phyloP scores from a whole-genome alignment of 768 basidiomycete species.

The Chiua virens region DNA sequence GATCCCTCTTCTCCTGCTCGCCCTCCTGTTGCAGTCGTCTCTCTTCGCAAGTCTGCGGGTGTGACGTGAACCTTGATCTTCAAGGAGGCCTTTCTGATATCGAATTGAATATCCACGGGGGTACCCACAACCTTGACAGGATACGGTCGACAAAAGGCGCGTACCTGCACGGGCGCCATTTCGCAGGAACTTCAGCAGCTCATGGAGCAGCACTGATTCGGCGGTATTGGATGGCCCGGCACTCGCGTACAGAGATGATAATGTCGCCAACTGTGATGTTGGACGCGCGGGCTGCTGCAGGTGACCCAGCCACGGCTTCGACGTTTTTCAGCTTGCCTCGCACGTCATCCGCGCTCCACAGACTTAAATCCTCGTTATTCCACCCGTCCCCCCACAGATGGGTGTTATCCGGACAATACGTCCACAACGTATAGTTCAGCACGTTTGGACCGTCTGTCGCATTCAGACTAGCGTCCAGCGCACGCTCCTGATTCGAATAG shows the following conservation, averaged over 20 bases:
- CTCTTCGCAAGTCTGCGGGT: conserved; percentile 47
- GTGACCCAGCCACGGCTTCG: background rate
- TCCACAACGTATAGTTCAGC: conserved; percentile 86
- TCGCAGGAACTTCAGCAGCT: conserved; percentile 62
- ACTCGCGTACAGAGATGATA: conserved; percentile 16
- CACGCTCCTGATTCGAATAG: conserved; percentile 74
- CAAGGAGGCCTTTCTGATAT: conserved; percentile 69
- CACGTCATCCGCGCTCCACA: conserved; percentile 82
- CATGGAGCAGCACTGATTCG: conserved; percentile 3
- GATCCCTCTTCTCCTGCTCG: background rate
- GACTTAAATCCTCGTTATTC: conserved; percentile 93
- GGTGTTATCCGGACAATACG: conserved; percentile 77
- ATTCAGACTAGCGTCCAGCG: conserved; percentile 81
- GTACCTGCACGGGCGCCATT: conserved; percentile 82
- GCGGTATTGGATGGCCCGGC: background rate
- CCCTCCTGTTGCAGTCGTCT: background rate
- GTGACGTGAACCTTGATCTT: conserved; percentile 65
- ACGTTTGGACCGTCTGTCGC: conserved; percentile 74
- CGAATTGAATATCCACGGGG: conserved; percentile 67
- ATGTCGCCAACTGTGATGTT: conserved; percentile 19
- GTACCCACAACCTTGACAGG: conserved; percentile 73
- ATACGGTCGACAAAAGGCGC: conserved; percentile 85
- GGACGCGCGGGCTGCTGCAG: conserved; percentile 15
- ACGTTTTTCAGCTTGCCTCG: background rate
- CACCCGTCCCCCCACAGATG: conserved; percentile 95